These are phyloP conservation scores for Calonectria fujianensis DNA, from an alignment of 2,329 filamentous ascomycete species.

Conservation along the genomic window DNA sequence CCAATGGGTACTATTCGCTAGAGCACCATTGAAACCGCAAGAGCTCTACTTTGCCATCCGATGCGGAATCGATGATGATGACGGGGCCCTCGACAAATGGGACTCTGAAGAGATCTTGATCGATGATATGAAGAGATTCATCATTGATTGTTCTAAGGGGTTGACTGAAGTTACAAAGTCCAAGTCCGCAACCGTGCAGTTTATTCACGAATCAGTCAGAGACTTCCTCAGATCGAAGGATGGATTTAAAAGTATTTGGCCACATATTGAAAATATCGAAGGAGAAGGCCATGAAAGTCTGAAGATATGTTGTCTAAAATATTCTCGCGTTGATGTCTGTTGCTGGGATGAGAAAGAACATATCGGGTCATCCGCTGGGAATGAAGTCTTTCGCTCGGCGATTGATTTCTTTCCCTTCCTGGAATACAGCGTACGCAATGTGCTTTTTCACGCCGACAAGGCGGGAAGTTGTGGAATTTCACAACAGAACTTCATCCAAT, in stretches of 20 bases:
- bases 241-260: slow-evolving; percentile 10
- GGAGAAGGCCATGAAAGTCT: not conserved
- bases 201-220: slow-evolving; percentile 30
- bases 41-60: slow-evolving; percentile 64
- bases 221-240: slow-evolving; percentile 11
- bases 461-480: not conserved
- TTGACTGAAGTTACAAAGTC: slow-evolving; percentile 18
- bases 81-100: not conserved
- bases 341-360: accelerated
- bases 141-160: slow-evolving; percentile 2
- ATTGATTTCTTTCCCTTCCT: not conserved
- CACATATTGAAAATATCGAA: not conserved
- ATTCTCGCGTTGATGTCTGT: not conserved
- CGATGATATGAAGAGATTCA: slow-evolving; percentile 18
- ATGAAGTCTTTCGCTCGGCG: too few species aligned
- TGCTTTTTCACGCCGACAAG: slow-evolving; percentile 12
- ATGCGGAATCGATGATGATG: not conserved
- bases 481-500: not conserved
- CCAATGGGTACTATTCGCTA: slow-evolving; percentile 71
- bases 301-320: not conserved
- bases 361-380: too few species aligned
- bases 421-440: not conserved
- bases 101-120: not conserved
- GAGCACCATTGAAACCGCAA: slow-evolving; percentile 62
- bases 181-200: slow-evolving; percentile 13